Evolutionary conservation across 768 basidiomycete species (phyloP).

Genomic region (Kwoniella sp.): DNA sequence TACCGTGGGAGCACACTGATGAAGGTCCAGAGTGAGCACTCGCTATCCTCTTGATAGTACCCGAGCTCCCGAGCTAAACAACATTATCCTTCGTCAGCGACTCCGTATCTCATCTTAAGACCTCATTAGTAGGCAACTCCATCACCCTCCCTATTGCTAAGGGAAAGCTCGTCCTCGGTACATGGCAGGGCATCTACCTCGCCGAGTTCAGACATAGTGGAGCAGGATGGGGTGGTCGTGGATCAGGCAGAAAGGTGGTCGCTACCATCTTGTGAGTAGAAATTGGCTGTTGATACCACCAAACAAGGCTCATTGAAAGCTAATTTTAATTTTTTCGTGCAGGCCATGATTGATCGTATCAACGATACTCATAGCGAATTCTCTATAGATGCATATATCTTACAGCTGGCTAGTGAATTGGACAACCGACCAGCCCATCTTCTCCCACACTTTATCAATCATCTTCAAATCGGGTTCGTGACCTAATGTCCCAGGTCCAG

Average conservation of each 20-base stretch:
- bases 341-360: background rate
- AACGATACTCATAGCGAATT: background rate
- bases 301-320: too few species aligned
- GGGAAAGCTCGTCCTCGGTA: conserved; percentile 74
- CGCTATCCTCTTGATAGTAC: too few species aligned
- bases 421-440: conserved; percentile 36
- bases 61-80: too few species aligned
- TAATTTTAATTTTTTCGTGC: background rate
- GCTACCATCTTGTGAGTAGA: conserved; percentile 47
- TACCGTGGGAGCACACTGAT: conserved; percentile 82
- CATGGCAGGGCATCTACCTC: conserved; percentile 94
- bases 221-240: conserved; percentile 44
- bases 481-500: background rate
- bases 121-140: conserved; percentile 78
- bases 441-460: conserved; percentile 61
- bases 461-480: background rate
- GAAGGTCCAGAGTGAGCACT: conserved; percentile 83
- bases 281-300: too few species aligned
- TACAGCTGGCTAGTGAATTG: conserved; percentile 25
- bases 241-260: conserved; percentile 44
- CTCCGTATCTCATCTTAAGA: conserved; percentile 89
- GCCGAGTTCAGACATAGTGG: conserved; percentile 62
- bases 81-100: too few species aligned
- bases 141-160: conserved; percentile 82
- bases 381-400: conserved; percentile 12